Evolutionary conservation across 2,329 filamentous ascomycete species (phyloP), one percentile per base, ranked within the genome.

Genomic region (Fonsecaea monophora): DNA sequence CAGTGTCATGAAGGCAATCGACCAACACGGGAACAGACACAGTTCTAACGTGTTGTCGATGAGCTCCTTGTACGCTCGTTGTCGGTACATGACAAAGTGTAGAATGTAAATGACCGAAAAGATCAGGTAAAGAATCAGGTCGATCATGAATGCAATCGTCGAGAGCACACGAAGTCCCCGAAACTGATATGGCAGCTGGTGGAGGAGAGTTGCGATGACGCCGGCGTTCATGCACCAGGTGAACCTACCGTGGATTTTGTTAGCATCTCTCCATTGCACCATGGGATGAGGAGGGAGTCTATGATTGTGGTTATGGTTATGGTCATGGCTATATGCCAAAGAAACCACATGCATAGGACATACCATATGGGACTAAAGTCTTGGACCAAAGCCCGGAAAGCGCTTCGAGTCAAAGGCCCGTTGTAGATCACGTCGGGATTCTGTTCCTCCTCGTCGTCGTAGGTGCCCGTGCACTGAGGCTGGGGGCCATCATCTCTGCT

Each of bases 141-240:
- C 77, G 56, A 78, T 75, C 21, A 79, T 73, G 77, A 78, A 82
- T 34, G 80, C 72, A 42, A 81, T 75, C 48, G 76, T 74, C 15
- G 78, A 75, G 42, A 82, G 73, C 25, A 75, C 75, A 15, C 66
- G 64, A 2, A 81, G 71, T 3, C 77, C 79, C 1, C 66, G 62
- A 69, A 82, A 82, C 67, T 80, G 79, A 66, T 82, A 82, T 7
- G 70, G 70, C 7, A 65, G 64, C 58, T 69, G 66, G 32, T 75
- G 74, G 6, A 72, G 63, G 37, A 71, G 50, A 12, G 64, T 66
- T 4, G 34, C 65, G 15, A 72, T 66, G n/a, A 69, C 61, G 12
- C 70, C 70, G 25, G 68, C 37, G 50, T 72, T 70, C 70, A 72
- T 72, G 45, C 68, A 70, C 65, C 68, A 69, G 35, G 70, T 67